Conservation (phyloP, 2,329 filamentous ascomycete genomes). For the Daldinia sp. region DNA sequence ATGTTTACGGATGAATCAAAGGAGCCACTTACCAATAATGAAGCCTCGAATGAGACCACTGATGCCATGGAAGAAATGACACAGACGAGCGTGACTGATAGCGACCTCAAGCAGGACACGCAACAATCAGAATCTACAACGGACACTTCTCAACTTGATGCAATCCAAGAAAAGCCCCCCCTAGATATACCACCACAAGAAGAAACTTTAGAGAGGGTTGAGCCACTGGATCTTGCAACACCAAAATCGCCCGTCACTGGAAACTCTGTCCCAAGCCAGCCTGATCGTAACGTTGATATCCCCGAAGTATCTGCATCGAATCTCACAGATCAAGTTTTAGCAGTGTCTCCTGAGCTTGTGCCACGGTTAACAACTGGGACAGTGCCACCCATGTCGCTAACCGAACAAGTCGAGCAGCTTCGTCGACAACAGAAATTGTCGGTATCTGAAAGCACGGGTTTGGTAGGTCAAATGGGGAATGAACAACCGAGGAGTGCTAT, state of each 20-base stretch:
- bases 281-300: slow-evolving; percentile 26
- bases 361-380: slow-evolving; percentile 28
- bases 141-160: slow-evolving; percentile 37
- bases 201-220: slow-evolving; percentile 60
- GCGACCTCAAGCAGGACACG: slow-evolving; percentile 39
- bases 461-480: slow-evolving; percentile 42
- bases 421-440: slow-evolving; percentile 62
- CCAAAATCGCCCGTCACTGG: slow-evolving; percentile 51
- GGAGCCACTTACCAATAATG: slow-evolving; percentile 76
- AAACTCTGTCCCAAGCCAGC: slow-evolving; percentile 20
- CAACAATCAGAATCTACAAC: slow-evolving; percentile 40
- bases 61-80: slow-evolving; percentile 63
- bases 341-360: slow-evolving; percentile 40
- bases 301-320: slow-evolving; percentile 45
- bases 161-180: slow-evolving; percentile 33
- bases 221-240: slow-evolving; percentile 64
- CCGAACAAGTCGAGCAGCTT: slow-evolving; percentile 56
- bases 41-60: slow-evolving; percentile 70
- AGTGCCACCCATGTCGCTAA: slow-evolving; percentile 43
- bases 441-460: slow-evolving; percentile 49
- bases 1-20: slow-evolving; percentile 93
- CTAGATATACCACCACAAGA: slow-evolving; percentile 47
- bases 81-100: slow-evolving; percentile 51
- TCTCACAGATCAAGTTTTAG: slow-evolving; percentile 34
- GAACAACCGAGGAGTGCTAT: slow-evolving; percentile 28